Evolutionary conservation across 805 yeast species (phyloP).

Genomic region (Blastobotrys chiropterorum): DNA sequence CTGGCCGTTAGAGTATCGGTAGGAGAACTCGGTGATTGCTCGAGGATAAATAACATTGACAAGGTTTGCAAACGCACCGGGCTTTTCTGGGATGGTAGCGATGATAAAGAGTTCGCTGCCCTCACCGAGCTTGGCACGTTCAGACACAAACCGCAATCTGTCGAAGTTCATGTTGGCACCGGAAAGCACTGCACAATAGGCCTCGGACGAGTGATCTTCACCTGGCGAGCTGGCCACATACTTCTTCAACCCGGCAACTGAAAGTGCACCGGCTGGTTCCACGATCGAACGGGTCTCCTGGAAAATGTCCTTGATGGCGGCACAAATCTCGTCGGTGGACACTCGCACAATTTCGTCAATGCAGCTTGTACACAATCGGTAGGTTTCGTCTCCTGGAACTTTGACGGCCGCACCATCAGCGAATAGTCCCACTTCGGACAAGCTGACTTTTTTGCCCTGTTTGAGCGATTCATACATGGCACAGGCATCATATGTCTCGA

Average conservation of each 20-base stretch:
- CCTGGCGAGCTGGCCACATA: constrained; percentile 60
- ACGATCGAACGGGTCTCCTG: constrained; percentile 91
- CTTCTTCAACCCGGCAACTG: constrained; percentile 90
- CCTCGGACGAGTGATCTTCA: constrained; percentile 58
- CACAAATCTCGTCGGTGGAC: constrained; percentile 89
- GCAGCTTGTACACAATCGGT: constrained; percentile 64
- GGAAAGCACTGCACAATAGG: constrained; percentile 78
- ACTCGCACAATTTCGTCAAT: constrained; percentile 89
- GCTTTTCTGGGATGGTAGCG: constrained; percentile 84
- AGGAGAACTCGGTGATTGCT: constrained; percentile 88
- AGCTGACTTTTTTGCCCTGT: constrained; percentile 45
- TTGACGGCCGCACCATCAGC: constrained; percentile 99
- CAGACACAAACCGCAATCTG: constrained; percentile 89
- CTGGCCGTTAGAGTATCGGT: constrained; percentile 52
- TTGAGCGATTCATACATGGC: constrained; percentile 74
- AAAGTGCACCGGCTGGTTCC: constrained; percentile 96
- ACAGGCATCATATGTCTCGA: constrained; percentile 93
- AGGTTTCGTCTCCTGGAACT: constrained; percentile 84
- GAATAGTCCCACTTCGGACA: constrained; percentile 82
- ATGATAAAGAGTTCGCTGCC: constrained; percentile 92
- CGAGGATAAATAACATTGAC: constrained; percentile 80
- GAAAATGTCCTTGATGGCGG: constrained; percentile 94
- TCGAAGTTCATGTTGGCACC: constrained; percentile 99
- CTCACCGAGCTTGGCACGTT: constrained; percentile 97
- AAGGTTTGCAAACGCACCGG: constrained; percentile 80